These are phyloP conservation scores for Protomyces arabidopsidicola DNA, from an alignment of 1,139 yeast species.

Conservation along the genomic window DNA sequence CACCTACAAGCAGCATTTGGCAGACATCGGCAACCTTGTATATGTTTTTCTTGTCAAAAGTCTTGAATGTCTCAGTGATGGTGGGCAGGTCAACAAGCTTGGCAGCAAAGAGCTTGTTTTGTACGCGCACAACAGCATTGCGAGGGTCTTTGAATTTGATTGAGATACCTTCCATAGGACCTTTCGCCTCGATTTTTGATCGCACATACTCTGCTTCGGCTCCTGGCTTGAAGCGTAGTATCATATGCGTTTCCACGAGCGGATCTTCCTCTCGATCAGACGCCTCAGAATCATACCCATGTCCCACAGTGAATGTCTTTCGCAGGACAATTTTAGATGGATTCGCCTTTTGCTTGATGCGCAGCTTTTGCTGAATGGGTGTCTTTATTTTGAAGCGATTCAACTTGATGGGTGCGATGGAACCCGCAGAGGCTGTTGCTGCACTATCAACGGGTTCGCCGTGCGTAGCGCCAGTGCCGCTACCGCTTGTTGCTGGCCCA, in stretches of 20 bases:
- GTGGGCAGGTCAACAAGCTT: conserved; percentile 87
- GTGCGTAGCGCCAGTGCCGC: not conserved
- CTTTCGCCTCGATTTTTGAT: conserved; percentile 32
- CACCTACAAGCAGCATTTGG: conserved; percentile 76
- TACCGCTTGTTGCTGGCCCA: not conserved
- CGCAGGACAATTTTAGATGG: conserved; percentile 23
- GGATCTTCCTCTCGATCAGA: conserved; percentile 97
- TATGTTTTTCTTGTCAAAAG: conserved; percentile 82
- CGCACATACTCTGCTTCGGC: conserved; percentile 60
- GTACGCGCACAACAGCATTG: conserved; percentile 61
- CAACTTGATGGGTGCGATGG: not conserved
- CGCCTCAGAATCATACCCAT: conserved; percentile 95
- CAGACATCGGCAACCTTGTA: conserved; percentile 81
- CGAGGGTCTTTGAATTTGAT: conserved; percentile 55
- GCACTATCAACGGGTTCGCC: not conserved
- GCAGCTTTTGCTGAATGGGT: conserved; percentile 15
- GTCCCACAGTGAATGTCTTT: conserved; percentile 65
- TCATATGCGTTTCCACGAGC: conserved; percentile 75
- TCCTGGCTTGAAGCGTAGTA: conserved; percentile 74
- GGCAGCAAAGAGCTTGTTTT: conserved; percentile 67
- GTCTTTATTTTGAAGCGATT: conserved; percentile 19
- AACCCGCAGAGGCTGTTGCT: not conserved
- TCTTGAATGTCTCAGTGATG: conserved; percentile 77
- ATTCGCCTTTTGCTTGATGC: conserved; percentile 4
- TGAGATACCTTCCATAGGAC: conserved; percentile 62